Conservation (phyloP, 805 yeast genomes). For the Cyberlindnera maclurae region DNA sequence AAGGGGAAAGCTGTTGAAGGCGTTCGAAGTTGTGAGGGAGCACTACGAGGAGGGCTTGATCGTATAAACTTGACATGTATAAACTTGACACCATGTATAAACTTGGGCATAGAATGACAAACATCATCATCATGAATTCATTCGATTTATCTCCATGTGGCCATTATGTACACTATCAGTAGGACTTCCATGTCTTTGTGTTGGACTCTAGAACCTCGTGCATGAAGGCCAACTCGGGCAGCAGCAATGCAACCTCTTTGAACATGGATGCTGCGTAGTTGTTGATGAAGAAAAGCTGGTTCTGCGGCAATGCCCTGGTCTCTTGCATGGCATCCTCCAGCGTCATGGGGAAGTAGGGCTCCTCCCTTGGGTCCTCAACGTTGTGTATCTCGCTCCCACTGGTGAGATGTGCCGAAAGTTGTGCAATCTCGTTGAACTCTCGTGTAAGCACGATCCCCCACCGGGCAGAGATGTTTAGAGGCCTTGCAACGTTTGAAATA, state of each 20-base stretch:
- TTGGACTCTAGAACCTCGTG: conserved; percentile 46
- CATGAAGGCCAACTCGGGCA: conserved; percentile 57
- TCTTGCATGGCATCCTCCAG: conserved; percentile 37
- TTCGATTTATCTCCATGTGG: too few species aligned
- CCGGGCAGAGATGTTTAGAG: conserved; percentile 63
- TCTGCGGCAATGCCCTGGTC: conserved; percentile 50
- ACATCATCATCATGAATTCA: too few species aligned
- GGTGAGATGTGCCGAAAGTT: conserved; percentile 36
- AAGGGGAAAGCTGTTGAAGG: conserved; percentile 84
- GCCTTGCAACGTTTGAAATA: conserved; percentile 86
- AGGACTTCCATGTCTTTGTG: conserved; percentile 44
- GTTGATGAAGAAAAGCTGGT: conserved; percentile 78
- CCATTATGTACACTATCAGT: too few species aligned
- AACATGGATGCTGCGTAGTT: conserved; percentile 79
- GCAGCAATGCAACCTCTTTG: conserved; percentile 47
- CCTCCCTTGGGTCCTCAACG: conserved; percentile 13
- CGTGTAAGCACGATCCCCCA: conserved; percentile 81
- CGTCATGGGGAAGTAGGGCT: conserved; percentile 28
- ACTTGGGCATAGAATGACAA: too few species aligned
- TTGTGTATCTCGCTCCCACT: conserved; percentile 19
- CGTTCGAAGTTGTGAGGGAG: conserved; percentile 75
- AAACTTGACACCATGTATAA: too few species aligned
- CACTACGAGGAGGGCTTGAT: conserved; percentile 36
- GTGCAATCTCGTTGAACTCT: conserved; percentile 66
- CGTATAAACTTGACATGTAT: too few species aligned